phyloP scores from a whole-genome alignment of 179 eudicot species.

The Actinidia chinensis region DNA sequence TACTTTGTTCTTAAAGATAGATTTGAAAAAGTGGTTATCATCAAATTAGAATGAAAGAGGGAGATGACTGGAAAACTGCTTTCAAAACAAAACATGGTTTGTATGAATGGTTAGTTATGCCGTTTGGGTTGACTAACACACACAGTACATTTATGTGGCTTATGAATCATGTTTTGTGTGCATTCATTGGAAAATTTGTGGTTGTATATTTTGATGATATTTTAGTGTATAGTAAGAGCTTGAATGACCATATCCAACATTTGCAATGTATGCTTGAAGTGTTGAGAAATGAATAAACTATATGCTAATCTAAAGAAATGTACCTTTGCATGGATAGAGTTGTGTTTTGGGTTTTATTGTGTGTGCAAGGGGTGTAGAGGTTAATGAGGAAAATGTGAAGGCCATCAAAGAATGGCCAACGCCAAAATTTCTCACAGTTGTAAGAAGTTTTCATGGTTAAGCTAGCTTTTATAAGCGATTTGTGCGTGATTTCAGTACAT shows the following conservation, averaged over 20 bases:
- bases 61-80: too few relatives aligned
- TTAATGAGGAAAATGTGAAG: background rate
- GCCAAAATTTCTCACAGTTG: background rate
- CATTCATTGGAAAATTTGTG: background rate
- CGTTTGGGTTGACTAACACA: too few relatives aligned
- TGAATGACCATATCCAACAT: background rate
- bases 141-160: too few relatives aligned
- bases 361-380: background rate
- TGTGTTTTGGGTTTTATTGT: background rate
- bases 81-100: too few relatives aligned
- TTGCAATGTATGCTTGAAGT: background rate
- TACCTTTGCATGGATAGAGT: background rate
- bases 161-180: background rate
- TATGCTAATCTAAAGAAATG: too few relatives aligned
- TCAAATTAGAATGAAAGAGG: too few relatives aligned
- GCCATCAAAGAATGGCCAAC: background rate
- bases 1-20: too few relatives aligned
- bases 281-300: too few relatives aligned
- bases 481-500: background rate
- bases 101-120: too few relatives aligned
- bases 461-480: background rate
- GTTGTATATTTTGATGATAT: background rate
- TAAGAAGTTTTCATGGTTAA: background rate
- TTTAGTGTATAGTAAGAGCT: background rate
- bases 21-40: too few relatives aligned